Evolutionary conservation across 2,329 filamentous ascomycete genomes (phyloP), one percentile per base, ranked within the genome.

Genomic region (Beauveria australis): DNA sequence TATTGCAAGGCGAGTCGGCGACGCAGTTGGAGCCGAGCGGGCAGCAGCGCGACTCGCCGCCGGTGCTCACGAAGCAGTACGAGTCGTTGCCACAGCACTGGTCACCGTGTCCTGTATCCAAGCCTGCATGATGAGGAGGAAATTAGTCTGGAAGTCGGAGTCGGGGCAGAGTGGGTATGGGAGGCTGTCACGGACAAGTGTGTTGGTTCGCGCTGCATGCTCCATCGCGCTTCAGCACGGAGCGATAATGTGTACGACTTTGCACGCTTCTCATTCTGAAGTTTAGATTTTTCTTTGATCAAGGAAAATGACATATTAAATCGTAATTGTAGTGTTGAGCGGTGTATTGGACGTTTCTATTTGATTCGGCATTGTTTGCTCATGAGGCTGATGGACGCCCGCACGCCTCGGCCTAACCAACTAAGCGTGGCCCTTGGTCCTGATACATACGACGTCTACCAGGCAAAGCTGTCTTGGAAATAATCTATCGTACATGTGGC

Each of bases 41-140:
- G 64, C 79, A 81, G 69, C 79, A 81, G 54, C 68, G 68, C 5
- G 72, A 63, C 4, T 67, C 63, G 58, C 68, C 68, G 22, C 65
- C 63, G 6, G 66, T 64, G 64, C 74, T 71, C 59, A 80, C 61
- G 65, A 78, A 78, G 70, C 79, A 81, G 67, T 80, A 81, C 48
- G 70, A 66, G 18, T 72, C 66, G 64, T 81, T 76, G 22, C 66
- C 62, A 66, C 79, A 81, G 71, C 79, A 81, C 7, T 67, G 56
- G 24, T 70, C 68, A 12, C 68, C 64, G 51, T 70, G 67, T 33
- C 72, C 71, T 41, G 79, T 67, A 53, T 80, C 78, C 54, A 76
- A 70, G 61, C 78, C 78, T 80, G 52, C 9, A 10, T 5, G 9
- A 44, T 22, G 3, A 37, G n/a, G 4, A 1, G 1, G 19, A 14